phyloP scores from a whole-genome alignment of 495 filamentous ascomycete species.

The Immersiella caudata region DNA sequence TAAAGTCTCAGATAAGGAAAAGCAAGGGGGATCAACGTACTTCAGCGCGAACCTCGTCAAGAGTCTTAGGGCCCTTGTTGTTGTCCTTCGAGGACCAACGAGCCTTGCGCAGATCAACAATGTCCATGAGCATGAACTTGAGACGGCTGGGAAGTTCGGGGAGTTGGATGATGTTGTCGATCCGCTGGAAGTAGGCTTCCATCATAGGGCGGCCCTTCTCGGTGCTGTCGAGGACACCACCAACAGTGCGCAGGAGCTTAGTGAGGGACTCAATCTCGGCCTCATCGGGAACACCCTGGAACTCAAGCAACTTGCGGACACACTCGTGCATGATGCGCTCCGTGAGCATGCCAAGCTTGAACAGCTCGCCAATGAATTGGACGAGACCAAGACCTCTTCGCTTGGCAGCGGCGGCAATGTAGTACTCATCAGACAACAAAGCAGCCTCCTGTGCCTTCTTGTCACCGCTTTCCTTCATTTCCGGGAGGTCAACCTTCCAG shows the following conservation, averaged over 20 bases:
- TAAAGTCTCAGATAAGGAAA: not conserved
- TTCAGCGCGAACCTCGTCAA: conserved; percentile 86
- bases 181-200: conserved; percentile 91
- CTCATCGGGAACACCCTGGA: conserved; percentile 90
- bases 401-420: conserved; percentile 93
- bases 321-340: conserved; percentile 99
- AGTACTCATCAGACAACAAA: conserved; percentile 97
- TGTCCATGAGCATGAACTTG: conserved; percentile 95
- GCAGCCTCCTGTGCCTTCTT: conserved; percentile 70
- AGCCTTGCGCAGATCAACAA: conserved; percentile 75
- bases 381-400: conserved; percentile 95
- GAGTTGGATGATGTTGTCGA: conserved; percentile 75
- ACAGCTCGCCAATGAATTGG: conserved; percentile 98
- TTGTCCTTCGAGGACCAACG: conserved; percentile 85
- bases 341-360: conserved; percentile 97
- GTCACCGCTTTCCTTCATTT: conserved; percentile 72
- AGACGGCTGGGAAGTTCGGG: conserved; percentile 81
- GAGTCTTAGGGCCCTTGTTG: conserved; percentile 93
- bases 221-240: conserved; percentile 75
- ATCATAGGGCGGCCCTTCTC: conserved; percentile 83
- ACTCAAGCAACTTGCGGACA: conserved; percentile 94
- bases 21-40: conserved; percentile 51
- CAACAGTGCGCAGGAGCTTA: conserved; percentile 90
- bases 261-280: conserved; percentile 93
- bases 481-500: conserved; percentile 88